Base-by-base conservation (phyloP, 345 rosid species). In the Euphorbia pulcherrima region DNA sequence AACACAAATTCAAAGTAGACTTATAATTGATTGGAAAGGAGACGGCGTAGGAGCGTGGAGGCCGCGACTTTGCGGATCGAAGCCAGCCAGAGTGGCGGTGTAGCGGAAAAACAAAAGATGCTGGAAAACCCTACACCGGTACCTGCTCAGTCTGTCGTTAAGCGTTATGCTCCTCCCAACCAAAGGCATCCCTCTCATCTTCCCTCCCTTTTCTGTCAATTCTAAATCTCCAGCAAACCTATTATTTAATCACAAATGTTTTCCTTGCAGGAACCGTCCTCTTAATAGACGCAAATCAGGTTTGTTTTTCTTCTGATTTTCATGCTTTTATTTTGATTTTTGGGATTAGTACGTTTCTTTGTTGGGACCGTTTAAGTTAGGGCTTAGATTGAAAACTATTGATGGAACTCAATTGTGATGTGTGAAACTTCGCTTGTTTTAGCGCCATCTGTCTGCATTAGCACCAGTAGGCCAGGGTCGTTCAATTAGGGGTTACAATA, bases 81-180 rank as follows among this genome's bases (percentile, higher is more conserved):
- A 26, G 23, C 33, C n/a, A n/a, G n/a, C n/a, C 33, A 7, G 54
- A 14, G 23, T 6, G 23, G 9, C 14, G 59, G 69, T 51, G 69
- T 50, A 48, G 58, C 68, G 46, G 62, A 23, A 28, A 68, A n/a
- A n/a, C n/a, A n/a, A n/a, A 63, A 67, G 76, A 86, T 86, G 90
- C 77, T 81, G 72, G 89, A 79, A 67, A 87, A 78, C 84, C 87
- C 87, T 81, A 69, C 79, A 30, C 80, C 79, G 28, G 68, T 67
- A 16, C 56, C 80, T 54, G 40, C 71, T 16, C 71, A 83, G 7
- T 79, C 78, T 72, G 63, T 65, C 27, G 51, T 64, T 79, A 83
- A 82, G 62, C 90, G 87, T 69, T 87, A 88, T 69, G 84, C 86
- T 81, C 98, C 88, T 41, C 94, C 97, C 44, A 75, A 72, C 77